Conservation (phyloP, 495 filamentous ascomycete species). For the Xylaria telfairii region DNA sequence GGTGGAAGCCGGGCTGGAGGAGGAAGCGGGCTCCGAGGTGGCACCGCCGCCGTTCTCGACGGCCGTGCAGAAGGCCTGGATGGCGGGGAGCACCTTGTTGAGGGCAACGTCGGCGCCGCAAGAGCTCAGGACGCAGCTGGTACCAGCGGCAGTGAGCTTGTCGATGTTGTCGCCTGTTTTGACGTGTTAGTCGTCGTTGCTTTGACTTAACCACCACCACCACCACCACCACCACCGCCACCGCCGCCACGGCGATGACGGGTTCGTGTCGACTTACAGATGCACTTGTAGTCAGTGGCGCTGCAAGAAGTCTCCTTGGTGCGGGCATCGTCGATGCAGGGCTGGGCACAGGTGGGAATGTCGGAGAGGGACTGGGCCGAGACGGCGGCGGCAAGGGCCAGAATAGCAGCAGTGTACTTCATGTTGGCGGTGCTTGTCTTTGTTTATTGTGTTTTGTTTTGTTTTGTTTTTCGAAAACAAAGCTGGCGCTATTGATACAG, state of each 20-base stretch:
- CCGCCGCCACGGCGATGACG: background rate
- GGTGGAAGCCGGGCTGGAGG: background rate
- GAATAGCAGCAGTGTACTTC: constrained; percentile 43
- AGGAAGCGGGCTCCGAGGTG: constrained; percentile 1
- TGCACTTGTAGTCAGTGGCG: constrained; percentile 46
- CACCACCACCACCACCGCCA: no score
- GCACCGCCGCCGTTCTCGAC: constrained; percentile 30
- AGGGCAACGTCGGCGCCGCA: constrained; percentile 45
- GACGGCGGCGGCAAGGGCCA: constrained; percentile 36
- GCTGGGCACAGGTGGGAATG: constrained; percentile 47
- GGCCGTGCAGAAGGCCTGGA: constrained; percentile 41
- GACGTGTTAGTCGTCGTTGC: constrained; percentile 7
- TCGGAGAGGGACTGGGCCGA: constrained; percentile 43
- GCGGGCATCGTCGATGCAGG: constrained; percentile 45
- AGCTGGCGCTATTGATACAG: background rate
- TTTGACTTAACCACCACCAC: no score
- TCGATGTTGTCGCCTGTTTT: constrained; percentile 40
- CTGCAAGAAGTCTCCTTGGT: constrained; percentile 38
- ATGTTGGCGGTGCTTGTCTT: constrained; percentile 39
- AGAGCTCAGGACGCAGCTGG: constrained; percentile 42
- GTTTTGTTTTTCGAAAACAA: background rate
- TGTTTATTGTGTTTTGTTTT: background rate
- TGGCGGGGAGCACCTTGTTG: constrained; percentile 48
- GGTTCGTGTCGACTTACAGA: constrained; percentile 38
- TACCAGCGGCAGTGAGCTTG: constrained; percentile 40